Base-by-base conservation (phyloP, 139 green algal species). In the Closterium sp. region DNA sequence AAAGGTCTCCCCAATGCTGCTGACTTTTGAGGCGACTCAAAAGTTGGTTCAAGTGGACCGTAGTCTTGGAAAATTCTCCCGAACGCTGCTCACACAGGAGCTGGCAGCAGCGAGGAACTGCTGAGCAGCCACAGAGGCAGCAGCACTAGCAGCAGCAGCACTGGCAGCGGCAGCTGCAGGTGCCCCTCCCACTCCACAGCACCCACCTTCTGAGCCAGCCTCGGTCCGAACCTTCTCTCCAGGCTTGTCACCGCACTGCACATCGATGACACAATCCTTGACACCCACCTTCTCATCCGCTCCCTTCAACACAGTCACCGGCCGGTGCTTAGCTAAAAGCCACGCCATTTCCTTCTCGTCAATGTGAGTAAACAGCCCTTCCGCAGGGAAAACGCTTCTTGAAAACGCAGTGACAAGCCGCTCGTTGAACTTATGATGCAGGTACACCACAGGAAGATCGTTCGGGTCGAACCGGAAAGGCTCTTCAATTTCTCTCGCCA, bases 381-480 rank as follows among this genome's bases (percentile, higher is more conserved):
- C 34, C n/a, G 93, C 88, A 28, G 91, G 91, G 1, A 94, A 85
- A 24, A 94, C 10, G 11, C 91, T 94, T 31, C 90, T 94, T 24
- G 38, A 32, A 31, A 94, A 92, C 21, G 91, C 91, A 1, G 38
- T 94, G 0, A 94, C 88, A 2, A 94, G 70, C 22, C 89, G 31
- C 50, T 34, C 31, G 38, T 94, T 94, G 17, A 94, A 94, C 24
- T 92, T 79, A 62, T 92, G 88, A 22, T 94, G 92, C 3, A 93
- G 62, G 1, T 62, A 89, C 22, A 91, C 84, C n/a, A 94, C 89
- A 1, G 92, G 92, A 9, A 94, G 31, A 42, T 94, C 89, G 4
- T 94, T 94, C 21, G 92, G 92, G 86, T 94, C 92, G 45, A 88
- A 94, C 0, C 90, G 89, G 27, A 87, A 94, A 1, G 92, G 92